phyloP scores from a whole-genome alignment of 2,329 filamentous ascomycete species.

The Xylariaceae sp. region DNA sequence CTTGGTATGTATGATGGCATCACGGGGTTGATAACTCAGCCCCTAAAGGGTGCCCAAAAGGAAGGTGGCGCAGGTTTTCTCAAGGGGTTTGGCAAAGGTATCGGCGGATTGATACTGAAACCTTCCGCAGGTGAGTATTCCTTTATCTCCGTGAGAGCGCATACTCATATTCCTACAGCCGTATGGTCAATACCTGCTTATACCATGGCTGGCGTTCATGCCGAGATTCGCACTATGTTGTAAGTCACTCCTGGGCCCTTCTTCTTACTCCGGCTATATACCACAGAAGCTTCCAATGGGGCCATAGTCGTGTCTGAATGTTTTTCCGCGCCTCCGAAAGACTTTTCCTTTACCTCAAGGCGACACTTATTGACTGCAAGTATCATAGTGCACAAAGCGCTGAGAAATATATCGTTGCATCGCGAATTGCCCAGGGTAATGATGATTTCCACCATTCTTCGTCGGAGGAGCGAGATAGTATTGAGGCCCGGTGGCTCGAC shows the following conservation, averaged over 20 bases:
- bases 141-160: neutral
- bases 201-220: slow-evolving; percentile 76
- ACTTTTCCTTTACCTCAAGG: too few relatives aligned
- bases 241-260: neutral
- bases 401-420: slow-evolving; percentile 74
- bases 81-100: slow-evolving; percentile 77
- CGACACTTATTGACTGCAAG: neutral
- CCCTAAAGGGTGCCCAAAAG: slow-evolving; percentile 63
- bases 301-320: neutral
- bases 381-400: slow-evolving; percentile 54
- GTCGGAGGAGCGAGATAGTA: slow-evolving; percentile 56
- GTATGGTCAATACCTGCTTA: slow-evolving; percentile 74
- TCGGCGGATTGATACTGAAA: slow-evolving; percentile 77
- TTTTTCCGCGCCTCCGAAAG: neutral
- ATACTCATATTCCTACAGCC: slow-evolving; percentile 36
- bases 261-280: neutral
- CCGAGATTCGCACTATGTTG: slow-evolving; percentile 68
- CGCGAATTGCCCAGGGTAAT: slow-evolving; percentile 70
- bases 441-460: slow-evolving; percentile 57
- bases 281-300: neutral
- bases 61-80: slow-evolving; percentile 61
- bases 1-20: slow-evolving; percentile 78
- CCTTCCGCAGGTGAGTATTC: slow-evolving; percentile 64
- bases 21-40: slow-evolving; percentile 75
- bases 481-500: slow-evolving; percentile 62